Percentiles rank a stretch among this genome's conserved stretches.
Evolutionary conservation across 768 basidiomycete species (phyloP).

Genomic region (Agaricus blazei): DNA sequence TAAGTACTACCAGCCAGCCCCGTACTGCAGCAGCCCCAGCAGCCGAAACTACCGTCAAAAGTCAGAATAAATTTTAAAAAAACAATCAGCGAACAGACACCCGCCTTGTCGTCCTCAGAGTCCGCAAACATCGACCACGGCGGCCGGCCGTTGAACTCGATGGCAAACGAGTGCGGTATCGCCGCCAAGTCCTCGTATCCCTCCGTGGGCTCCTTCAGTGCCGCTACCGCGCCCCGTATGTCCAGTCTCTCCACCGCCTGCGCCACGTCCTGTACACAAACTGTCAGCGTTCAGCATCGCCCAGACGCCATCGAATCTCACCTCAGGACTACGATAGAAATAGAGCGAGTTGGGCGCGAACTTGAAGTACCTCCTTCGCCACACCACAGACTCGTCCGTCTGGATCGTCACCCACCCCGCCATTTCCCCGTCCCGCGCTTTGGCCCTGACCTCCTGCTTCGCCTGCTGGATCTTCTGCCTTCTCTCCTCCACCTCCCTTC

Average conservation of each 20-base stretch:
- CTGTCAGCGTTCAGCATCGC: constrained; percentile 1
- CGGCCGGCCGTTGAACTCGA: constrained; percentile 49
- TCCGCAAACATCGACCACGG: constrained; percentile 60
- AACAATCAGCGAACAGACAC: constrained; percentile 6
- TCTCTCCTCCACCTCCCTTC: constrained; percentile 37
- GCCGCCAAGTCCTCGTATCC: constrained; percentile 65
- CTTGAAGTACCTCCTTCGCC: constrained; percentile 64
- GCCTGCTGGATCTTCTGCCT: constrained; percentile 41
- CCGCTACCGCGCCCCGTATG: constrained; percentile 40
- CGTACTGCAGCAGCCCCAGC: constrained; percentile 40
- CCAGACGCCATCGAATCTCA: constrained; percentile 17
- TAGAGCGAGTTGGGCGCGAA: constrained; percentile 41
- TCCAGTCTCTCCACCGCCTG: constrained; percentile 37
- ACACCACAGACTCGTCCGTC: constrained; percentile 44
- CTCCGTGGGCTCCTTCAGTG: constrained; percentile 57
- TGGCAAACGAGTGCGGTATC: constrained; percentile 61
- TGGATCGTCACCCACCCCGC: constrained; percentile 64
- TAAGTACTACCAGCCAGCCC: constrained; percentile 29
- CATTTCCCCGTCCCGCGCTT: constrained; percentile 28
- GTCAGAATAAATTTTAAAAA: background rate
- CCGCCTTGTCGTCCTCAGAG: constrained; percentile 58
- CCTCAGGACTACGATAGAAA: constrained; percentile 50
- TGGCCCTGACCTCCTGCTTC: constrained; percentile 35
- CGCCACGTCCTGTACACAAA: constrained; percentile 29
- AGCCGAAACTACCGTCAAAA: constrained; percentile 32